Conservation (phyloP, 1,139 yeast species). For the Protomyces inundatus region DNA sequence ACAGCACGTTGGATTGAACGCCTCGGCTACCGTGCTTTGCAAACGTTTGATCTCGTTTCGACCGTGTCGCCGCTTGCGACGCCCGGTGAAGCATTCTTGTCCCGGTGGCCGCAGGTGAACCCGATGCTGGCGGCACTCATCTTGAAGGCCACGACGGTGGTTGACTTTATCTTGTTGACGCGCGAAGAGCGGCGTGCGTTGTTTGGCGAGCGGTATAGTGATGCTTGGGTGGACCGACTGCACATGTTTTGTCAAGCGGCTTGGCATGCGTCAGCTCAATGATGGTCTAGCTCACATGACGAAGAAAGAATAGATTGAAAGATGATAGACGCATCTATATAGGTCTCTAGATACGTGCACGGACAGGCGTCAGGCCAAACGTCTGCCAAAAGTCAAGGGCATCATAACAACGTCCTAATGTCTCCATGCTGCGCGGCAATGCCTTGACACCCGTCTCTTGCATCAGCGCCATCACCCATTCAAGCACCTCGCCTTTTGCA, state of each 20-base stretch:
- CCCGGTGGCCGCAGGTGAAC: background rate
- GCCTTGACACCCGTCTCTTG: slow-evolving; percentile 10
- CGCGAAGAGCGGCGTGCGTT: background rate
- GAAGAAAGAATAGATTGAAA: background rate
- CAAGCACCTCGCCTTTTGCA: slow-evolving; percentile 6
- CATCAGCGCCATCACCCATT: slow-evolving; percentile 18
- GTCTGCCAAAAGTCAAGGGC: slow-evolving; percentile 19
- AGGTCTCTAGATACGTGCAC: slow-evolving; percentile 5
- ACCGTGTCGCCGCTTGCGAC: background rate
- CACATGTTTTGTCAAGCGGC: background rate
- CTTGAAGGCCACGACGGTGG: background rate
- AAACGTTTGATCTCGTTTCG: background rate
- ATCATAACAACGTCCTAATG: slow-evolving; percentile 20
- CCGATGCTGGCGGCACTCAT: background rate
- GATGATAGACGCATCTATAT: background rate
- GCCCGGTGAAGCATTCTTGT: background rate
- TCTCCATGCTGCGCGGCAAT: slow-evolving; percentile 16
- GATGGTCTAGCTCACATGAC: too few species aligned
- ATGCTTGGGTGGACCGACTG: background rate
- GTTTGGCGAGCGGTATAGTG: background rate
- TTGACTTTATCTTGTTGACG: background rate
- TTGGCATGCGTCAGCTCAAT: background rate
- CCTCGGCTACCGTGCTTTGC: background rate
- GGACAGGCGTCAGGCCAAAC: slow-evolving; percentile 11
- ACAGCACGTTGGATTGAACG: background rate